A percentile compares a stretch with the other conserved stretches of the same genome.
These are phyloP conservation scores for Uromyces viciae-fabae DNA, from an alignment of 1,284 basidiomycete genomes.

Conservation along the genomic window DNA sequence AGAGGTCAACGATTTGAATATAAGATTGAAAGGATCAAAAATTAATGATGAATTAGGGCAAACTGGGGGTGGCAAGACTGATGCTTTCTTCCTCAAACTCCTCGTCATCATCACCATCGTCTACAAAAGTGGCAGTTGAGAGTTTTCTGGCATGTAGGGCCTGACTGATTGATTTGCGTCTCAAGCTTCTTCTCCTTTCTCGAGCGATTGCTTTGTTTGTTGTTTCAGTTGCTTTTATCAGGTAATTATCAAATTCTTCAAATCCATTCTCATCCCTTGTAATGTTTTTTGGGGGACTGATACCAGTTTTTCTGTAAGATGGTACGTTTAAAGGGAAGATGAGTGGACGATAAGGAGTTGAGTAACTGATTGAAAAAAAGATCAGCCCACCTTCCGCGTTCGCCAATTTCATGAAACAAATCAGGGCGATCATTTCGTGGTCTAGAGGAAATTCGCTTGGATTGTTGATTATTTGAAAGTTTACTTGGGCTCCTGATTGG, in stretches of 20 bases:
- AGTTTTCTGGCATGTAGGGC: slow-evolving; percentile 22
- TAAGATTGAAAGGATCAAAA: neutral
- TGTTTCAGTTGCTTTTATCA: slow-evolving; percentile 37
- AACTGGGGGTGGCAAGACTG: slow-evolving; percentile 34
- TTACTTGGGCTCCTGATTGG: neutral
- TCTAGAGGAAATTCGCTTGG: slow-evolving; percentile 16
- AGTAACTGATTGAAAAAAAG: neutral
- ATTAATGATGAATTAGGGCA: neutral
- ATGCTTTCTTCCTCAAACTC: slow-evolving; percentile 39
- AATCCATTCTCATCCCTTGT: slow-evolving; percentile 27
- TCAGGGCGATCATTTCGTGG: slow-evolving; percentile 25
- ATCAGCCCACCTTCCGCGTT: slow-evolving; percentile 43
- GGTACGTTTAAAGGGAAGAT: neutral
- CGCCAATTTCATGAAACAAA: slow-evolving; percentile 39
- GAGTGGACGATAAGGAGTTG: neutral
- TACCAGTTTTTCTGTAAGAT: slow-evolving; percentile 25
- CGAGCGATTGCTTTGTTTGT: slow-evolving; percentile 33
- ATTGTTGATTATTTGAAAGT: neutral
- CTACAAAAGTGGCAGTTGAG: slow-evolving; percentile 39
- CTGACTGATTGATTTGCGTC: neutral
- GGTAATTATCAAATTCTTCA: slow-evolving; percentile 39
- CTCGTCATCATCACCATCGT: slow-evolving; percentile 34
- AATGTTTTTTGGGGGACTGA: slow-evolving; percentile 32
- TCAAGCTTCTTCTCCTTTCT: slow-evolving; percentile 32
- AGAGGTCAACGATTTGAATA: neutral